Evolutionary conservation across 768 basidiomycete species (phyloP).

Genomic region (Harrya chromipes): DNA sequence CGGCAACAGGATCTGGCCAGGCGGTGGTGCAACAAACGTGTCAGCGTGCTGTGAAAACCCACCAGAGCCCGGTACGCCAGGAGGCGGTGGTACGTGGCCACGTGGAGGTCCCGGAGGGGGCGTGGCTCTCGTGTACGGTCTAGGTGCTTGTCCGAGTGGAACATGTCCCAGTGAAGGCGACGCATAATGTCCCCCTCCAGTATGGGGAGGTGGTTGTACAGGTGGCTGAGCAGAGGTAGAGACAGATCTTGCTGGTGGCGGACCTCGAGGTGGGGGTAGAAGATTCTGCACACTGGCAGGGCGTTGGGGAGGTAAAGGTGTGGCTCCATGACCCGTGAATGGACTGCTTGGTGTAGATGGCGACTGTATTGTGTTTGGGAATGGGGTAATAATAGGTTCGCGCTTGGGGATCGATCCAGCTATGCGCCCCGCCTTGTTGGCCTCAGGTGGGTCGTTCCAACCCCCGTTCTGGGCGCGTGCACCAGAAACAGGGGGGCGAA

Average conservation of each 20-base stretch:
- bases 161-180: slow-evolving; percentile 29
- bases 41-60: slow-evolving; percentile 30
- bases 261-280: slow-evolving; percentile 44
- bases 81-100: slow-evolving; percentile 38
- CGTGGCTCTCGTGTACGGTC: slow-evolving; percentile 37
- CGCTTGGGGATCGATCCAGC: slow-evolving; percentile 56
- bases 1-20: slow-evolving; percentile 12
- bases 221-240: slow-evolving; percentile 34
- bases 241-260: slow-evolving; percentile 30
- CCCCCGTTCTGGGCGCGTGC: slow-evolving; percentile 69
- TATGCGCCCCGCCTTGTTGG: slow-evolving; percentile 44
- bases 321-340: slow-evolving; percentile 36
- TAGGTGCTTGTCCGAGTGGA: slow-evolving; percentile 30
- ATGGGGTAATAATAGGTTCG: slow-evolving; percentile 80
- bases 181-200: slow-evolving; percentile 28
- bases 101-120: slow-evolving; percentile 40
- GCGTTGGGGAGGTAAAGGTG: slow-evolving; percentile 44
- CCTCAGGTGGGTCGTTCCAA: slow-evolving; percentile 86
- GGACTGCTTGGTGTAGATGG: slow-evolving; percentile 50
- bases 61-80: slow-evolving; percentile 26
- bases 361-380: slow-evolving; percentile 63
- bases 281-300: slow-evolving; percentile 39
- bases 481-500: slow-evolving; percentile 40
- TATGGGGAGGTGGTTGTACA: slow-evolving; percentile 39
- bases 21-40: slow-evolving; percentile 21